Evolutionary conservation across 352 stramenopile species (phyloP).

Genomic region (Phytopythium oedochilum): DNA sequence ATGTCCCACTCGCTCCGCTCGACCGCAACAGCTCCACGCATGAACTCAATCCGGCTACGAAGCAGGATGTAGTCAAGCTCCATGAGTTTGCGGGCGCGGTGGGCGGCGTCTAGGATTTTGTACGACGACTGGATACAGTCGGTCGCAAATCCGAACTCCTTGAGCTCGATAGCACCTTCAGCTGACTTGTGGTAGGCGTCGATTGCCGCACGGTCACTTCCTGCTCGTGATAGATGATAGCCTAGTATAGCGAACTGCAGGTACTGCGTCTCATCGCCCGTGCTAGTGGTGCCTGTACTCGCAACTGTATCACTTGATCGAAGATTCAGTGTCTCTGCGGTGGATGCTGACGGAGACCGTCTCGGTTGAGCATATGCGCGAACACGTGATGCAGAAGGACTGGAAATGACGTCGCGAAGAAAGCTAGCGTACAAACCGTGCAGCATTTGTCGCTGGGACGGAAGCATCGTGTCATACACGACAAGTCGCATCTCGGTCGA

Average conservation of each 20-base stretch:
- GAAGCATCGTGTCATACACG: constrained; percentile 40
- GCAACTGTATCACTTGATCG: neutral
- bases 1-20: constrained; percentile 66
- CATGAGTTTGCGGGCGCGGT: constrained; percentile 32
- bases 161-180: constrained; percentile 47
- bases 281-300: neutral
- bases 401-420: constrained; percentile 27
- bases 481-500: constrained; percentile 50
- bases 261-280: constrained; percentile 12
- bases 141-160: constrained; percentile 59
- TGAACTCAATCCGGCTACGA: constrained; percentile 69
- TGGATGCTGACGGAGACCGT: neutral
- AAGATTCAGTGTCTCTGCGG: neutral
- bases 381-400: neutral
- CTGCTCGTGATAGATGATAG: constrained; percentile 57
- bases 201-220: constrained; percentile 44
- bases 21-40: constrained; percentile 60
- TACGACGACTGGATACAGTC: constrained; percentile 75
- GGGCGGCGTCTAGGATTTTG: constrained; percentile 52
- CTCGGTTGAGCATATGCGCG: neutral
- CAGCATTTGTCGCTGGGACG: constrained; percentile 59
- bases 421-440: constrained; percentile 59
- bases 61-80: constrained; percentile 60
- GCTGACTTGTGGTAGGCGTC: constrained; percentile 59
- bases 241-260: constrained; percentile 59